These are phyloP conservation scores for Chionographis japonica DNA, from an alignment of 106 monocot genomes.

Conservation along the genomic window DNA sequence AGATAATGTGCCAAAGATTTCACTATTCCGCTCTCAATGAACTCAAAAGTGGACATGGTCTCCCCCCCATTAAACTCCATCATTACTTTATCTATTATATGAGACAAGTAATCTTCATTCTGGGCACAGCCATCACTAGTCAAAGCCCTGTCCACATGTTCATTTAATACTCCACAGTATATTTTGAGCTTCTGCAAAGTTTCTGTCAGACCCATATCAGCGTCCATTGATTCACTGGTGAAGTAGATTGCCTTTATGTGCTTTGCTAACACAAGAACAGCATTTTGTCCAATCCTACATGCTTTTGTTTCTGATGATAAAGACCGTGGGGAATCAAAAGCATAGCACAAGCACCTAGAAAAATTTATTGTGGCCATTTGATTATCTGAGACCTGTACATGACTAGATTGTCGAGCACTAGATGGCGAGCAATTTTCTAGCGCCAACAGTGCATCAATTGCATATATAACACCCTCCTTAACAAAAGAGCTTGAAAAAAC, in stretches of 20 bases:
- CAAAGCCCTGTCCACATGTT: slow-evolving; percentile 22
- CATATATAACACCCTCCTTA: slow-evolving; percentile 82
- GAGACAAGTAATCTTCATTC: slow-evolving; percentile 65
- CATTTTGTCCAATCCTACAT: slow-evolving; percentile 50
- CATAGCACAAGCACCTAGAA: slow-evolving; percentile 64
- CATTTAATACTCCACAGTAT: slow-evolving; percentile 53
- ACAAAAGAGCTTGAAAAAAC: slow-evolving; percentile 59
- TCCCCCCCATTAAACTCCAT: slow-evolving; percentile 49
- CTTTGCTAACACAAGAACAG: slow-evolving; percentile 38
- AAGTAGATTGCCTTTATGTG: slow-evolving; percentile 55
- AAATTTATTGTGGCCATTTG: slow-evolving; percentile 14
- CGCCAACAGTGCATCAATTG: slow-evolving; percentile 50
- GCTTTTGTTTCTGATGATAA: slow-evolving; percentile 17
- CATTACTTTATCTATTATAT: slow-evolving; percentile 54
- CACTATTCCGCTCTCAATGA: slow-evolving; percentile 73
- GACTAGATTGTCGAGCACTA: slow-evolving; percentile 19
- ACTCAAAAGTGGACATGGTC: slow-evolving; percentile 81
- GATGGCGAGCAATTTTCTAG: slow-evolving; percentile 14
- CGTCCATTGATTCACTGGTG: slow-evolving; percentile 20
- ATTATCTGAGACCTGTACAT: slow-evolving; percentile 18
- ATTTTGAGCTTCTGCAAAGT: slow-evolving; percentile 61
- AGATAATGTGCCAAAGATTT: slow-evolving; percentile 69
- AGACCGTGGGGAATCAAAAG: slow-evolving; percentile 26
- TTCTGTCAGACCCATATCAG: slow-evolving; percentile 39
- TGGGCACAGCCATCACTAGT: slow-evolving; percentile 12